Conservation (phyloP, 164 flowering plant genomes). For the Paratinospora sagittata region DNA sequence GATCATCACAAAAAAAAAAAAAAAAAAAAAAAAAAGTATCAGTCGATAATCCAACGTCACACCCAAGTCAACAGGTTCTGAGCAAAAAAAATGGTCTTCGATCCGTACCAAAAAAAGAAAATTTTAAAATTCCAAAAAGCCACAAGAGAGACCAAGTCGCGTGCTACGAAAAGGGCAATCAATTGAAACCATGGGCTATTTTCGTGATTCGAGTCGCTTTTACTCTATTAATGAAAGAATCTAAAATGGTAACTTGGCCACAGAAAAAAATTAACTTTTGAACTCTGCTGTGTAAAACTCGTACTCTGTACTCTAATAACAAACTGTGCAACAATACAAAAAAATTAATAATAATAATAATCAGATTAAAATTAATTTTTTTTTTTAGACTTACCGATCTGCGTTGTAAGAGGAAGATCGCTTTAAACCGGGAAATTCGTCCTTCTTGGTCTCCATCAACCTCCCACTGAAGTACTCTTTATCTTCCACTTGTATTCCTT, state of each 20-base stretch:
- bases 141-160: background rate
- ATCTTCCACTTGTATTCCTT: conserved; percentile 46
- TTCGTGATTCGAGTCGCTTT: background rate
- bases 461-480: conserved; percentile 95
- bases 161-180: background rate
- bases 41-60: too few relatives aligned
- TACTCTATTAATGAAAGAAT: background rate
- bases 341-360: conserved; percentile 2
- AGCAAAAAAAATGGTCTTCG: too few relatives aligned
- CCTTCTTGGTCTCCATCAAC: conserved; percentile 68
- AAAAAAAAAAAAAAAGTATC: background rate
- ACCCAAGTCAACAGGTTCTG: background rate
- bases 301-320: background rate
- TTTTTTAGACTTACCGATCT: conserved; percentile 40
- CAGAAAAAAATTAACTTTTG: background rate
- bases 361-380: background rate
- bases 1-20: conserved; percentile 1
- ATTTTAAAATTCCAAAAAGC: too few relatives aligned
- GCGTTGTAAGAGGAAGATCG: conserved; percentile 86
- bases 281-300: background rate
- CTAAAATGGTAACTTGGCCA: background rate
- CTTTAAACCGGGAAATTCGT: conserved; percentile 42
- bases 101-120: too few relatives aligned
- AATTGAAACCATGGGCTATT: too few relatives aligned
- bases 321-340: background rate